A percentile compares a stretch with the other conserved stretches of the same genome.
phyloP scores from a whole-genome alignment of 139 green algal species.

The Cymbomonas tetramitiformis region DNA sequence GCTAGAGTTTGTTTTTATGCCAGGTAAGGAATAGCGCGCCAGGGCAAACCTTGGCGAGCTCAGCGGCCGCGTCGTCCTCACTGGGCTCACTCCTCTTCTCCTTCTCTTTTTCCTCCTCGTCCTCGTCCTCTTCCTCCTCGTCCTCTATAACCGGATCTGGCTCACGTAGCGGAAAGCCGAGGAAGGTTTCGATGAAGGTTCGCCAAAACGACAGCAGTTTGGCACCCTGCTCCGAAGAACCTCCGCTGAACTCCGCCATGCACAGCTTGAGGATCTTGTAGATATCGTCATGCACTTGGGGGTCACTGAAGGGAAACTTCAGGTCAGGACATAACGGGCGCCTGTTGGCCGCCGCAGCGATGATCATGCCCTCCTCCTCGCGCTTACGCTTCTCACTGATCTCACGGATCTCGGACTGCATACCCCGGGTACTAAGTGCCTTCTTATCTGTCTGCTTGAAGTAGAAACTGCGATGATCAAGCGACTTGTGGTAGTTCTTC shows the following conservation, averaged over 20 bases:
- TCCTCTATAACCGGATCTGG: neutral
- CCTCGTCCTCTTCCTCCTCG: conserved; percentile 19
- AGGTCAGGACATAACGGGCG: conserved; percentile 41
- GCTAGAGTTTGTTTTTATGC: no score
- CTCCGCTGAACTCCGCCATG: conserved; percentile 45
- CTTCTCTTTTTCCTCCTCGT: conserved; percentile 17
- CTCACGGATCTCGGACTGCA: conserved; percentile 80
- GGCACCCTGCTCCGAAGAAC: conserved; percentile 13
- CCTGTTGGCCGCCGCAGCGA: neutral
- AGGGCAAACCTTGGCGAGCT: no score
- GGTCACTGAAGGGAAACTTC: conserved; percentile 51
- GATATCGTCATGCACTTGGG: conserved; percentile 48
- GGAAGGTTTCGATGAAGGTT: conserved; percentile 69
- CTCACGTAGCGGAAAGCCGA: conserved; percentile 43
- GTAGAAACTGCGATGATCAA: conserved; percentile 97
- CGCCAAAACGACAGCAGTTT: conserved; percentile 57
- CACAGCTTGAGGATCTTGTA: conserved; percentile 54
- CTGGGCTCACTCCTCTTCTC: no score
- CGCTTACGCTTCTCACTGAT: conserved; percentile 47
- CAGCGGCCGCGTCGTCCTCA: no score
- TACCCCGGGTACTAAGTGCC: conserved; percentile 61
- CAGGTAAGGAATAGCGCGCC: no score
- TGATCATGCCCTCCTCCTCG: conserved; percentile 18
- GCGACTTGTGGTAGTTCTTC: conserved; percentile 90
- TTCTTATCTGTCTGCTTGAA: conserved; percentile 98